Evolutionary conservation across 495 filamentous ascomycete species (phyloP).

Genomic region (Penicilliopsis zonata): DNA sequence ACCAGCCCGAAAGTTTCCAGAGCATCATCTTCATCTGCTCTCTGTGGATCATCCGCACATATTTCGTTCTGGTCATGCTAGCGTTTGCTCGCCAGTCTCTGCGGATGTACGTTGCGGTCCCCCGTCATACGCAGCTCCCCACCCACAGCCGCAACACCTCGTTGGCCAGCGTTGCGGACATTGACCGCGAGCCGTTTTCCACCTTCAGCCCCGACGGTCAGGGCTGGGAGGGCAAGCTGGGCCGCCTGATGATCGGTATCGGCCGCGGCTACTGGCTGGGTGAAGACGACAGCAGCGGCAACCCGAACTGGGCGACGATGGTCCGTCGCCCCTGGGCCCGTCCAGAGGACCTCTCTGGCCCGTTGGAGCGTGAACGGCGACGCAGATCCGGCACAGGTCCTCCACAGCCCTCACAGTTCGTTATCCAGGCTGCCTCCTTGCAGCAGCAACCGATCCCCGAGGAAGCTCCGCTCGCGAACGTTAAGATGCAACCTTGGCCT

Average conservation of each 20-base stretch:
- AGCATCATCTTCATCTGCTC: constrained; percentile 60
- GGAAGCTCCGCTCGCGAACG: constrained; percentile 20
- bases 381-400: constrained; percentile 58
- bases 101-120: constrained; percentile 37
- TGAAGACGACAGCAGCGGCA: constrained; percentile 32
- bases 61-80: constrained; percentile 69
- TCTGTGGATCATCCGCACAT: constrained; percentile 61
- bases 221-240: constrained; percentile 66
- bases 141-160: constrained; percentile 36
- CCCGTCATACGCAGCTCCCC: constrained; percentile 31
- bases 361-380: constrained; percentile 54
- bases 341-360: constrained; percentile 32
- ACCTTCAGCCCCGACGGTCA: constrained; percentile 52
- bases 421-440: constrained; percentile 22
- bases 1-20: constrained; percentile 58
- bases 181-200: constrained; percentile 61
- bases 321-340: constrained; percentile 42
- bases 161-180: constrained; percentile 30
- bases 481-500: constrained; percentile 30
- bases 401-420: constrained; percentile 32
- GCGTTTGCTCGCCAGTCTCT: constrained; percentile 66
- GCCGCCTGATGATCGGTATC: constrained; percentile 57
- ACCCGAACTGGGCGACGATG: constrained; percentile 46
- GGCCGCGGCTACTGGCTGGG: constrained; percentile 70
- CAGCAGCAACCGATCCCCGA: constrained; percentile 24